Percentiles rank a stretch among this genome's conserved stretches.
Conservation (phyloP, 108 stramenopile genomes). For the Conticribra guillardii region DNA sequence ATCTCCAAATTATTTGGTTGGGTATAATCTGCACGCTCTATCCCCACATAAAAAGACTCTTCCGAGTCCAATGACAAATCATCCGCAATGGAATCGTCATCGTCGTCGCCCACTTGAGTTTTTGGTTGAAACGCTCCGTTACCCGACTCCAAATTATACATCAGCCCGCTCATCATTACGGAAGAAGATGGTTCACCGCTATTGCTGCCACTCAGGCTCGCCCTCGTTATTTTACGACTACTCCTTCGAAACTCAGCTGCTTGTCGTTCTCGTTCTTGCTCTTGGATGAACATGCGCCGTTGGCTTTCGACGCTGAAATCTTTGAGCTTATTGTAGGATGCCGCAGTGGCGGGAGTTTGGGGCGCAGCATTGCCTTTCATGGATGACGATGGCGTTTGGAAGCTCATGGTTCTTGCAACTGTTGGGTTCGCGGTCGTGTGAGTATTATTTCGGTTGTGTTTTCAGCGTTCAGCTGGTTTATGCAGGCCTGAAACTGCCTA, state of each 20-base stretch:
- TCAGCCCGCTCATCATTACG: conserved; percentile 27
- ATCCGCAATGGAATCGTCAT: conserved; percentile 34
- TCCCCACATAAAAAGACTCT: conserved; percentile 51
- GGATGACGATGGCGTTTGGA: not conserved
- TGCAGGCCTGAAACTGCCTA: too few species aligned
- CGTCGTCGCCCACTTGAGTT: conserved; percentile 21
- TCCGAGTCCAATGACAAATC: conserved; percentile 27
- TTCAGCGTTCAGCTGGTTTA: too few species aligned
- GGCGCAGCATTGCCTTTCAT: not conserved
- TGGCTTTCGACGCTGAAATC: conserved; percentile 51
- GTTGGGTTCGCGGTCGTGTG: not conserved
- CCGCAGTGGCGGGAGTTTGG: not conserved
- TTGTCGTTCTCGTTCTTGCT: conserved; percentile 38
- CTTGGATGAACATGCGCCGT: conserved; percentile 44
- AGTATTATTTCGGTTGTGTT: too few species aligned
- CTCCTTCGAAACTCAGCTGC: conserved; percentile 22
- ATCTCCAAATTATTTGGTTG: conserved; percentile 42
- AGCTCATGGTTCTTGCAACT: not conserved
- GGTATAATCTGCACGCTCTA: conserved; percentile 48
- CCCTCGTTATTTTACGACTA: conserved; percentile 16
- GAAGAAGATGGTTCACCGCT: not conserved
- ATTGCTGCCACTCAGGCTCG: not conserved
- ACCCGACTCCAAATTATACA: conserved; percentile 17
- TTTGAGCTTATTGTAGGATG: conserved; percentile 18
- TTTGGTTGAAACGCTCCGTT: conserved; percentile 2